These are phyloP conservation scores for Paramecium pentaurelia DNA, from an alignment of 73 alveolate species.

Conservation along the genomic window DNA sequence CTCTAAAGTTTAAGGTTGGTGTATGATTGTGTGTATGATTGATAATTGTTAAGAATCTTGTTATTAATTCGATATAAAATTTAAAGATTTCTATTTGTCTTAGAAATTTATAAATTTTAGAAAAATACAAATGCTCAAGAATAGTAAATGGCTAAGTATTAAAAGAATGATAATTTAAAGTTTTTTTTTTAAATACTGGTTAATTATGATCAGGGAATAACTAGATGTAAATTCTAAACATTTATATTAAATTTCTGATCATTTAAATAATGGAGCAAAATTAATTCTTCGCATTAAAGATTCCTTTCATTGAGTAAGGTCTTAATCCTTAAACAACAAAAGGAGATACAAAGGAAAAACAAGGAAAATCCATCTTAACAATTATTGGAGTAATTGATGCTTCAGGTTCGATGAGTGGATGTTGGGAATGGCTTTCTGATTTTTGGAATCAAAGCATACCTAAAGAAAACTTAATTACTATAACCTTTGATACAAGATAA, in stretches of 20 bases:
- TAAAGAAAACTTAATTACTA: neutral
- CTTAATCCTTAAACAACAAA: neutral
- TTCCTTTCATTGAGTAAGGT: neutral
- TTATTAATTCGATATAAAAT: too few species aligned
- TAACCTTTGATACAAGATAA: slow-evolving; percentile 51
- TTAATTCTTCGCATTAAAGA: slow-evolving; percentile 7
- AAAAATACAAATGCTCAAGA: neutral
- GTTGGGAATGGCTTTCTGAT: slow-evolving; percentile 54
- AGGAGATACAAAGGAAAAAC: neutral
- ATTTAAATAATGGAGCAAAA: neutral
- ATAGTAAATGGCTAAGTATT: neutral
- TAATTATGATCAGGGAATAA: slow-evolving; percentile 23
- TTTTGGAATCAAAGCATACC: slow-evolving; percentile 32
- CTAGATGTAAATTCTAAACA: neutral
- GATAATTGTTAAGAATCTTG: neutral
- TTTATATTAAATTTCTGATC: neutral
- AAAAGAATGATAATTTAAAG: neutral
- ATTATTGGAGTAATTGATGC: slow-evolving; percentile 61
- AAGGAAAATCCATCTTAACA: neutral
- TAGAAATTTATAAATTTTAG: too few species aligned
- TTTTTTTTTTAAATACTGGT: neutral
- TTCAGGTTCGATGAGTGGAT: slow-evolving; percentile 57
- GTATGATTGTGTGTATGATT: too few species aligned
- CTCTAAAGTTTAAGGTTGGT: neutral
- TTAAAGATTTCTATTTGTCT: neutral